Percentiles rank a stretch among this genome's conserved stretches.
Evolutionary conservation across 202 grass and related monocot genomes (phyloP).

Genomic region (Schoenoplectus tabernaemontani): DNA sequence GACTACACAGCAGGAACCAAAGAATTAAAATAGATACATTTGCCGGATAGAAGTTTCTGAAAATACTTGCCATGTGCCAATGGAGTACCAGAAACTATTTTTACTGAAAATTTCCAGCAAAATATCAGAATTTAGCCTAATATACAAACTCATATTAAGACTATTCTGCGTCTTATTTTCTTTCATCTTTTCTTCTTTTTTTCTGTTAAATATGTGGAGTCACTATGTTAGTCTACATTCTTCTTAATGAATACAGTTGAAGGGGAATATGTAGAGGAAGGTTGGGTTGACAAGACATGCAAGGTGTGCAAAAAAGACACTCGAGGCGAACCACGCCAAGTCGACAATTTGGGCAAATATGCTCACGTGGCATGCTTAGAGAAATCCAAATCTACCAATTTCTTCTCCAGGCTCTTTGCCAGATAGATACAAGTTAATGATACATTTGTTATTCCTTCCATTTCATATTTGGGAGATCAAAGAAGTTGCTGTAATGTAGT

Average conservation of each 20-base stretch:
- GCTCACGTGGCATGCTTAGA: conserved; percentile 64
- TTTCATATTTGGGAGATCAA: conserved; percentile 20
- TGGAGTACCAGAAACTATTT: neutral
- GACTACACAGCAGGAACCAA: neutral
- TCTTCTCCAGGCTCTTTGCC: conserved; percentile 65
- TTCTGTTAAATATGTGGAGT: neutral
- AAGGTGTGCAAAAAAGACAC: conserved; percentile 96
- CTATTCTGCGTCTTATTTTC: neutral
- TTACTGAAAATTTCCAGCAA: neutral
- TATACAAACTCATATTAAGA: neutral
- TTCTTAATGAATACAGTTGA: conserved; percentile 39
- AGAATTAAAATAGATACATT: neutral
- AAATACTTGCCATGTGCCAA: no score
- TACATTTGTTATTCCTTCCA: conserved; percentile 10
- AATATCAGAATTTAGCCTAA: neutral
- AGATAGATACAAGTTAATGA: conserved; percentile 34
- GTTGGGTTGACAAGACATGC: conserved; percentile 97
- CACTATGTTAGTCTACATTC: neutral
- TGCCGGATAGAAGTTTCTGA: neutral
- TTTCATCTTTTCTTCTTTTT: neutral
- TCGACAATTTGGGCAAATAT: conserved; percentile 87
- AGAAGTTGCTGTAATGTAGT: neutral
- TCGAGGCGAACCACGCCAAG: conserved; percentile 61
- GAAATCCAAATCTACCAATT: conserved; percentile 60
- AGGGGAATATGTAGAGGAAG: conserved; percentile 84